phyloP scores from a whole-genome alignment of 106 monocot species.

The Dioscorea alata region DNA sequence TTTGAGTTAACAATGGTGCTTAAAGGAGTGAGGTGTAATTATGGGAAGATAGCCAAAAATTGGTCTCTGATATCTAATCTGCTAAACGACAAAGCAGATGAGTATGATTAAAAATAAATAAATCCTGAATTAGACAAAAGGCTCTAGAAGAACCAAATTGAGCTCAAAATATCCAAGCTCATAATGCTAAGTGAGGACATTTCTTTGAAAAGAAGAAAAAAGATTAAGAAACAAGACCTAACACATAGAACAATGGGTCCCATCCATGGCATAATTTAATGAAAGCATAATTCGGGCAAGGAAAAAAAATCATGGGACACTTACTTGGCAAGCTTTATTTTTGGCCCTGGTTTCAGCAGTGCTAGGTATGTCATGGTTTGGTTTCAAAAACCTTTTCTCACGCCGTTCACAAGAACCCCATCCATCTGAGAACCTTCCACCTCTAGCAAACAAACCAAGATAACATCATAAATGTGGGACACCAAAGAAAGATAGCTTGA shows the following conservation, averaged over 20 bases:
- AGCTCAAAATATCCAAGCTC: background rate
- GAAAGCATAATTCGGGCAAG: background rate
- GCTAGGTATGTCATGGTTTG: slow-evolving; percentile 96
- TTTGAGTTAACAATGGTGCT: no score
- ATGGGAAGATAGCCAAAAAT: no score
- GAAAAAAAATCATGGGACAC: background rate
- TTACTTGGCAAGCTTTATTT: slow-evolving; percentile 95
- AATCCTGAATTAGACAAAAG: background rate
- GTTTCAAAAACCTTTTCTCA: slow-evolving; percentile 76
- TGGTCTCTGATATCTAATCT: no score
- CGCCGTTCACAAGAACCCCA: slow-evolving; percentile 92
- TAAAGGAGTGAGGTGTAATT: no score
- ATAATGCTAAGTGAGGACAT: background rate
- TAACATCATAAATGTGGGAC: no score
- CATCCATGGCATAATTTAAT: background rate
- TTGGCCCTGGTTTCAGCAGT: slow-evolving; percentile 99
- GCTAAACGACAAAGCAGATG: no score
- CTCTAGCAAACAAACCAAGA: slow-evolving; percentile 24
- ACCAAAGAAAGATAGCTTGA: no score
- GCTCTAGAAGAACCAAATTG: background rate
- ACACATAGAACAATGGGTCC: background rate
- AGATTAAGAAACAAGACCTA: background rate
- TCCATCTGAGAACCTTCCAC: slow-evolving; percentile 91
- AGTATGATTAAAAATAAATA: background rate
- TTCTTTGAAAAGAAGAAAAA: background rate